A percentile compares a stretch with the other conserved stretches of the same genome.
phyloP scores from a whole-genome alignment of 768 basidiomycete species.

The Macrocybe gigantea region DNA sequence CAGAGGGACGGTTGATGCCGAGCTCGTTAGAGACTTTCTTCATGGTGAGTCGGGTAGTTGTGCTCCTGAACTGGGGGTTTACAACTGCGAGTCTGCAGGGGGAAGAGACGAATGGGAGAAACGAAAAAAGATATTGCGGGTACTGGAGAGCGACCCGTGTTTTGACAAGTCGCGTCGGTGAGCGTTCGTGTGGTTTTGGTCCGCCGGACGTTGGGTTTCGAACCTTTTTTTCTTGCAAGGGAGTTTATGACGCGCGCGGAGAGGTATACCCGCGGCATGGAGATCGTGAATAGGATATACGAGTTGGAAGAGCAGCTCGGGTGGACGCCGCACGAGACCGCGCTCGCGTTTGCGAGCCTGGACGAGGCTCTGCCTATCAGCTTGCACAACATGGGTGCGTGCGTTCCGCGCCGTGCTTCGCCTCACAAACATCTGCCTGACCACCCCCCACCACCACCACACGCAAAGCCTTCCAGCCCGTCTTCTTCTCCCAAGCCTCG shows the following conservation, averaged over 20 bases:
- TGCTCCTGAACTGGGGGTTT: neutral
- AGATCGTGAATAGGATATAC: constrained; percentile 48
- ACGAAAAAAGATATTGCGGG: constrained; percentile 33
- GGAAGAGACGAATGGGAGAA: constrained; percentile 45
- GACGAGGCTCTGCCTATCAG: constrained; percentile 50
- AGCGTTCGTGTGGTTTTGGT: neutral
- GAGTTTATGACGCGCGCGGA: constrained; percentile 56
- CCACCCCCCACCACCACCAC: neutral
- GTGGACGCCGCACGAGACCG: constrained; percentile 47
- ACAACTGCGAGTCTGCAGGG: constrained; percentile 25
- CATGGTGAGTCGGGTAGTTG: constrained; percentile 32
- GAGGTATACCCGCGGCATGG: constrained; percentile 47
- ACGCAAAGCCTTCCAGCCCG: constrained; percentile 55
- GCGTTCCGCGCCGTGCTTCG: too few relatives aligned
- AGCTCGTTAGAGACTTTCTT: constrained; percentile 40
- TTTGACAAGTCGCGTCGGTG: constrained; percentile 59
- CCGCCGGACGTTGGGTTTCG: neutral
- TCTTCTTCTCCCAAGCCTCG: constrained; percentile 58
- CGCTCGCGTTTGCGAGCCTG: constrained; percentile 37
- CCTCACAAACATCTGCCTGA: neutral
- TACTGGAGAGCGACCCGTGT: constrained; percentile 47
- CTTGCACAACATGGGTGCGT: constrained; percentile 31
- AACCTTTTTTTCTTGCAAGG: constrained; percentile 21
- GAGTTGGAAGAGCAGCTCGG: constrained; percentile 50
- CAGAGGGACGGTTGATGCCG: constrained; percentile 35